Percentiles rank a stretch among this genome's conserved stretches.
phyloP scores from a whole-genome alignment of 208 protist genomes.

The Balamuthia mandrillaris region DNA sequence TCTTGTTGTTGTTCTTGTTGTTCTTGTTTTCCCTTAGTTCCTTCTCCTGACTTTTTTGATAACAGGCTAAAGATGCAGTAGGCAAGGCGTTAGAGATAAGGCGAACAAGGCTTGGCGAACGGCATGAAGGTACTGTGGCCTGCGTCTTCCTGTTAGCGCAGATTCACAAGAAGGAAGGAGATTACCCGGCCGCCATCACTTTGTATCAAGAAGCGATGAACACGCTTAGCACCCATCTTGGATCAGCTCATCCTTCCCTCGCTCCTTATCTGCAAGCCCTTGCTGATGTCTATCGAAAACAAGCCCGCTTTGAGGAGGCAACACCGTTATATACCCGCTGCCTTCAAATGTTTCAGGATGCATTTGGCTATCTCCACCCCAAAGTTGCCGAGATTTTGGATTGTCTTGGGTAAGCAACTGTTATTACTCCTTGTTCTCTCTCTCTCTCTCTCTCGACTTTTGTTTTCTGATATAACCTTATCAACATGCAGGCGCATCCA shows the following conservation, averaged over 20 bases:
- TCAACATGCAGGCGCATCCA: not conserved
- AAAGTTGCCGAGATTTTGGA: conserved; percentile 1
- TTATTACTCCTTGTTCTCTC: not conserved
- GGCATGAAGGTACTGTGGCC: not conserved
- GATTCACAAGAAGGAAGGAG: conserved; percentile 34
- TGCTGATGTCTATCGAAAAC: conserved; percentile 31
- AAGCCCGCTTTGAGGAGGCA: conserved; percentile 19
- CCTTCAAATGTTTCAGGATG: not conserved
- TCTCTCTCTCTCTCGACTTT: not conserved
- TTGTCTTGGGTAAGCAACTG: not conserved
- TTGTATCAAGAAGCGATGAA: not conserved
- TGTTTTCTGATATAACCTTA: not conserved
- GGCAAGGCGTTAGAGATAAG: not conserved
- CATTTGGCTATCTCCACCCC: conserved; percentile 8
- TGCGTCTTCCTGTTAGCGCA: not conserved
- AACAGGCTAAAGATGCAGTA: not conserved
- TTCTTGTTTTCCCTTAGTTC: not conserved
- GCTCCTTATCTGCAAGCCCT: conserved; percentile 12
- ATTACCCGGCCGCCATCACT: conserved; percentile 3
- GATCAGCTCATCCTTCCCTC: conserved; percentile 11
- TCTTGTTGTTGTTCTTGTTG: not conserved
- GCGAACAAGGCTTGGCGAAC: not conserved
- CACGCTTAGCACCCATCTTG: not conserved
- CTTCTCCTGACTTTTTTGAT: not conserved
- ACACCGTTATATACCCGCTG: not conserved